Evolutionary conservation across 352 stramenopile species (phyloP).

Genomic region (Pythium plurisporium): DNA sequence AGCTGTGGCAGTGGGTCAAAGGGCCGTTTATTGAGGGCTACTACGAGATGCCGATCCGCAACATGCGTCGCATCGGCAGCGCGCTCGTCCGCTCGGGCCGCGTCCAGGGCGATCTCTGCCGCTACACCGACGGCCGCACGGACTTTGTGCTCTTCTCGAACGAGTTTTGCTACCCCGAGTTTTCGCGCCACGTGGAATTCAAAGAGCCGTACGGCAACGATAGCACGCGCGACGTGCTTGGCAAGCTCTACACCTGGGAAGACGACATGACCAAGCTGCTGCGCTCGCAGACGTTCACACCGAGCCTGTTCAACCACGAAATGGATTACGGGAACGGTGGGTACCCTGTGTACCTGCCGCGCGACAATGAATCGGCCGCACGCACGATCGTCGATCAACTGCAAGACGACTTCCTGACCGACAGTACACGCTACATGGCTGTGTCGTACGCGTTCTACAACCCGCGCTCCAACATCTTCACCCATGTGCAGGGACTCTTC

Average conservation of each 20-base stretch:
- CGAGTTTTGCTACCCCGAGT: conserved; percentile 71
- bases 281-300: conserved; percentile 68
- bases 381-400: conserved; percentile 39
- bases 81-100: conserved; percentile 59
- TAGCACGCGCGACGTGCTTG: conserved; percentile 12
- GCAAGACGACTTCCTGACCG: conserved; percentile 54
- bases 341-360: conserved; percentile 63
- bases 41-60: conserved; percentile 61
- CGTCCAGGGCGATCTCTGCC: conserved; percentile 50
- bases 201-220: conserved; percentile 46
- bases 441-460: conserved; percentile 73
- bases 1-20: conserved; percentile 72
- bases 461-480: conserved; percentile 73
- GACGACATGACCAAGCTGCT: conserved; percentile 34
- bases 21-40: conserved; percentile 65
- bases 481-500: conserved; percentile 60
- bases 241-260: conserved; percentile 45
- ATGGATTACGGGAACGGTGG: conserved; percentile 75
- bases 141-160: conserved; percentile 69
- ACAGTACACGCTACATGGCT: conserved; percentile 57
- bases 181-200: conserved; percentile 34
- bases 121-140: conserved; percentile 31
- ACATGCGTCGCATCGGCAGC: conserved; percentile 57
- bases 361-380: conserved; percentile 60
- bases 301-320: conserved; percentile 53